Percentiles rank a stretch among this genome's conserved stretches.
These are phyloP conservation scores for Syncephalastrum contaminatum DNA, from an alignment of 371 early-diverging fungal genomes.

Conservation along the genomic window DNA sequence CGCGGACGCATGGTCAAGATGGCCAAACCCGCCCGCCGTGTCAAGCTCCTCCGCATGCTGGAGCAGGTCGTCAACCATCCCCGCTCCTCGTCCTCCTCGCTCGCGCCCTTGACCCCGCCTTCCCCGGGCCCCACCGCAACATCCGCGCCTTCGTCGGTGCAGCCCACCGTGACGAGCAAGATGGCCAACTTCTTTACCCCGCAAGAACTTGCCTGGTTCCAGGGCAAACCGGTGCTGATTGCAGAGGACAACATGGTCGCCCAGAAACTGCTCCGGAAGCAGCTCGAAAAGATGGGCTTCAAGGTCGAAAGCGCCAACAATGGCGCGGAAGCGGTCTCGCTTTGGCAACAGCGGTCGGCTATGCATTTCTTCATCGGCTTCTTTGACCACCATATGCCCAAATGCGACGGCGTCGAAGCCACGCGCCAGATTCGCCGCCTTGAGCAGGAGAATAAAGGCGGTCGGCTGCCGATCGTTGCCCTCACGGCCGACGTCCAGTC, in stretches of 20 bases:
- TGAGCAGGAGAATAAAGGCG: constrained; percentile 21
- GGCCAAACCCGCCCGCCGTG: constrained; percentile 58
- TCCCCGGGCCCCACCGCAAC: constrained; percentile 3
- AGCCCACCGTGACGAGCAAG: constrained; percentile 14
- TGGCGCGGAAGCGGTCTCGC: constrained; percentile 44
- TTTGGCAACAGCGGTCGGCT: constrained; percentile 32
- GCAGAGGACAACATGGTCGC: constrained; percentile 54
- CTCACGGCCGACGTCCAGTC: constrained; percentile 59
- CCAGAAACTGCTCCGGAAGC: constrained; percentile 42
- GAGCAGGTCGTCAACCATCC: constrained; percentile 34
- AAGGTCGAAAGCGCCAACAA: constrained; percentile 47
- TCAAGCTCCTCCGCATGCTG: constrained; percentile 43
- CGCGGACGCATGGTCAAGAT: constrained; percentile 48
- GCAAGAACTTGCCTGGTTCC: constrained; percentile 34
- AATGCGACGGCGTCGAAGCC: constrained; percentile 59
- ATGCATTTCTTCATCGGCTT: constrained; percentile 44
- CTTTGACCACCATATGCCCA: constrained; percentile 56
- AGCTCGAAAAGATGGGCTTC: constrained; percentile 49
- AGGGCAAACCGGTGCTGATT: constrained; percentile 39
- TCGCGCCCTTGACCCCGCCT: neutral
- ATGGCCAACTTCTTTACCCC: constrained; percentile 38
- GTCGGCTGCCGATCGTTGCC: constrained; percentile 57
- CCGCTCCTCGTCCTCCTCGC: constrained; percentile 2
- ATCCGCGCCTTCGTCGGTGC: constrained; percentile 4
- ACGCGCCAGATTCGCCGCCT: constrained; percentile 47